A percentile compares a stretch with the other conserved stretches of the same genome.
phyloP scores from a whole-genome alignment of 164 flowering plant genomes.

The Cinnamomum micranthum region DNA sequence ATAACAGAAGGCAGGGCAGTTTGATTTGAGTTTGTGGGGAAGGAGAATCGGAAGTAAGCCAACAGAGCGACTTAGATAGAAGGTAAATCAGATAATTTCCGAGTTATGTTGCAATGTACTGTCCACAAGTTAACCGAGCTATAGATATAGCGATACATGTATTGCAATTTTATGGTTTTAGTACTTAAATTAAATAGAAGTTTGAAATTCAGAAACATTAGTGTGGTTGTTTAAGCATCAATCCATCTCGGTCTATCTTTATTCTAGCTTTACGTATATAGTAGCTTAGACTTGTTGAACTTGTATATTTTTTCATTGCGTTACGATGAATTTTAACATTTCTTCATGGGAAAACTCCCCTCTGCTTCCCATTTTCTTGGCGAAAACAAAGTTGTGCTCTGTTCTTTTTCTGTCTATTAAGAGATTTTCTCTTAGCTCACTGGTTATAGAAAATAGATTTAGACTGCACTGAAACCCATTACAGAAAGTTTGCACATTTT shows the following conservation, averaged over 20 bases:
- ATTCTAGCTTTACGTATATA: too few species aligned
- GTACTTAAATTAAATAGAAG: background rate
- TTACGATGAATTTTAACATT: too few species aligned
- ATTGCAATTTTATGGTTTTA: background rate
- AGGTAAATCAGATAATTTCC: conserved; percentile 1
- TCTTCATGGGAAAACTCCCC: too few species aligned
- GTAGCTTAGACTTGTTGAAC: too few species aligned
- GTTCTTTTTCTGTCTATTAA: too few species aligned
- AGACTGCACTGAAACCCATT: too few species aligned
- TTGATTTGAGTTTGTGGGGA: conserved; percentile 8
- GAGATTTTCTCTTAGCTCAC: too few species aligned
- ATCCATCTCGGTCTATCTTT: background rate
- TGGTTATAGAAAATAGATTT: too few species aligned
- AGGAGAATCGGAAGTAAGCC: conserved; percentile 2
- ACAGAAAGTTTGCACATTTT: too few species aligned
- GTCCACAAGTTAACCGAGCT: background rate
- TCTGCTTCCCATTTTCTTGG: too few species aligned
- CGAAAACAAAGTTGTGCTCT: too few species aligned
- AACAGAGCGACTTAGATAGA: background rate
- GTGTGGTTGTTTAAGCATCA: background rate
- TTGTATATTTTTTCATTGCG: too few species aligned
- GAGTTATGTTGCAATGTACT: background rate
- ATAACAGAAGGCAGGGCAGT: conserved; percentile 6
- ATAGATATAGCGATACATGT: background rate
- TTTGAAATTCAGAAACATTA: background rate